Evolutionary conservation across 106 monocot genomes (phyloP).

Genomic region (Dendrobium chrysotoxum): DNA sequence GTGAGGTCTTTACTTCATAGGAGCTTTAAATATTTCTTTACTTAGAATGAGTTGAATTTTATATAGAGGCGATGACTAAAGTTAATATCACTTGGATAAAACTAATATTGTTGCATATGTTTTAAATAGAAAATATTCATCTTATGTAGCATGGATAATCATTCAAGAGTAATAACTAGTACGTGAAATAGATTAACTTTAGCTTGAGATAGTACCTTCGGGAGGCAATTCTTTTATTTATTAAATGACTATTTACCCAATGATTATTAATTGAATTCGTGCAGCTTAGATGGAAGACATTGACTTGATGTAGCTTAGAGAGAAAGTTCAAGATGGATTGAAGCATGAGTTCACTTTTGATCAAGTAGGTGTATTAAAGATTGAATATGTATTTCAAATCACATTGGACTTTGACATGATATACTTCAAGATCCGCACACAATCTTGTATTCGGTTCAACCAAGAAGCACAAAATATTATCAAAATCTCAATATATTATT

Average conservation of each 20-base stretch:
- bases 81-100: neutral
- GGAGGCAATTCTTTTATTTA: neutral
- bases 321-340: neutral
- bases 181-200: neutral
- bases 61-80: neutral
- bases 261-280: neutral
- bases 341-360: neutral
- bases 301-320: neutral
- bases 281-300: neutral
- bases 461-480: neutral
- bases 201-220: neutral
- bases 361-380: neutral
- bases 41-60: neutral
- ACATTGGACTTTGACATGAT: neutral
- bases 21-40: neutral
- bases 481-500: neutral
- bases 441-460: neutral
- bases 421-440: neutral
- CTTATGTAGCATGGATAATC: neutral
- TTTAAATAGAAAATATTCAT: neutral
- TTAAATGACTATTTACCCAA: neutral
- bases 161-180: neutral
- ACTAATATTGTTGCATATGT: neutral
- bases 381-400: neutral
- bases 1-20: neutral